Evolutionary conservation across 2,329 filamentous ascomycete species (phyloP), one percentile per base, ranked within the genome.

Genomic region (Talaromyces sp.): DNA sequence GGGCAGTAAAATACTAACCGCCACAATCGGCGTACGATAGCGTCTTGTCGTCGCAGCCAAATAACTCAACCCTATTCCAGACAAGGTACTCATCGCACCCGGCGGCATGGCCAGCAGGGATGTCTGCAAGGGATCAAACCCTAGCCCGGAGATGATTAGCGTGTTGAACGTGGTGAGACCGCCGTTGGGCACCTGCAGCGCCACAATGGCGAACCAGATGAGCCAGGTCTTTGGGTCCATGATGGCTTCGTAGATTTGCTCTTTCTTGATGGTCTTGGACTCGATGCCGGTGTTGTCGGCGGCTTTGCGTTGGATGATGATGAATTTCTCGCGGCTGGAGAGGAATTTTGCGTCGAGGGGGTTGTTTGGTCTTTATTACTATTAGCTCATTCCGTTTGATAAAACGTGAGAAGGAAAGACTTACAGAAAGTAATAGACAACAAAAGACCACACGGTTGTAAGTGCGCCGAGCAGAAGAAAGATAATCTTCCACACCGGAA

Each of bases 121-220:
- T 28, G 56, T 57, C 16, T 57, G 56, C 40, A 57, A 31, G 10
- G 56, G 44, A 10, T 50, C 40, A 44, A 57, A 57, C 5, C 56
- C 56, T 2, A 57, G 40, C 14, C 56, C 56, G 34, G 56, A 57
- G n/a, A 57, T 57, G 40, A 57, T 57, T 6, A 57, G 28, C 9
- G 56, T 57, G 28, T 57, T 57, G 40, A 57, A 57, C n/a, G 56
- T 57, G 30, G 56, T 57, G 40, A 57, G 56, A 12, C 56, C 56
- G 12, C 56, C 56, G 44, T 57, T 57, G 27, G 56, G 56, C 4
- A 57, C 56, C 31, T 57, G 56, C 40, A 57, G 30, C 8, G 56
- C 56, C 34, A 57, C 27, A 28, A 57, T 57, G 27, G 56, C 56
- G 27, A 57, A 47, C 56, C 56, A 57, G 9, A 57, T 57, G 5